These are phyloP conservation scores for Penicillium sp. DNA, from an alignment of 2,329 filamentous ascomycete genomes.

Conservation along the genomic window DNA sequence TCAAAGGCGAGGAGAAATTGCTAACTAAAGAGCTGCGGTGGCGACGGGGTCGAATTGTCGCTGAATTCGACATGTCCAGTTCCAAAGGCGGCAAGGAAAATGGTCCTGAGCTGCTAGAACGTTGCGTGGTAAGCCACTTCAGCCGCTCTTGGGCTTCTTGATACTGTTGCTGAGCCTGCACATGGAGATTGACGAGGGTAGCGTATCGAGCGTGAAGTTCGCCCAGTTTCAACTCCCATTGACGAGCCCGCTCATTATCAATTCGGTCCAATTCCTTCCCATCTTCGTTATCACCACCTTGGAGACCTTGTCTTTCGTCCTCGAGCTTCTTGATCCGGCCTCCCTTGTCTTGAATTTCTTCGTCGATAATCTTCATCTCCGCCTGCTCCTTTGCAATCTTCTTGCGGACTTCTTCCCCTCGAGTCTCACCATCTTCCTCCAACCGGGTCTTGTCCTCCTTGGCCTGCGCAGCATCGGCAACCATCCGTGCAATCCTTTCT, in stretches of 20 bases:
- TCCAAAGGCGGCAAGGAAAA: conserved; percentile 46
- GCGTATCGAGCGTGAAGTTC: conserved; percentile 46
- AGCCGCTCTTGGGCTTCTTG: conserved; percentile 48
- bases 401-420: conserved; percentile 42
- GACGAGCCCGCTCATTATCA: conserved; percentile 49
- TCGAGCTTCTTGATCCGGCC: conserved; percentile 62
- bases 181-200: conserved; percentile 41
- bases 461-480: conserved; percentile 47
- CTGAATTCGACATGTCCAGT: conserved; percentile 40
- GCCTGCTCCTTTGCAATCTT: conserved; percentile 48
- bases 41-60: conserved; percentile 45
- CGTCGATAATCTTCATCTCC: conserved; percentile 58
- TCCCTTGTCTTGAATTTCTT: conserved; percentile 61
- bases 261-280: conserved; percentile 52
- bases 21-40: conserved; percentile 49
- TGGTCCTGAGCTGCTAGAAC: conserved; percentile 36
- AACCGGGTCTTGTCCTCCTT: conserved; percentile 45
- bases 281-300: conserved; percentile 51
- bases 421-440: conserved; percentile 40
- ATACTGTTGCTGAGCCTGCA: conserved; percentile 46
- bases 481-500: conserved; percentile 54
- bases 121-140: conserved; percentile 44
- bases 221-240: conserved; percentile 47
- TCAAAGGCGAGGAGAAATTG: conserved; percentile 48
- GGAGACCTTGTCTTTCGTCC: conserved; percentile 54